Evolutionary conservation across 805 yeast species (phyloP).

Genomic region (Candida nanaspora): DNA sequence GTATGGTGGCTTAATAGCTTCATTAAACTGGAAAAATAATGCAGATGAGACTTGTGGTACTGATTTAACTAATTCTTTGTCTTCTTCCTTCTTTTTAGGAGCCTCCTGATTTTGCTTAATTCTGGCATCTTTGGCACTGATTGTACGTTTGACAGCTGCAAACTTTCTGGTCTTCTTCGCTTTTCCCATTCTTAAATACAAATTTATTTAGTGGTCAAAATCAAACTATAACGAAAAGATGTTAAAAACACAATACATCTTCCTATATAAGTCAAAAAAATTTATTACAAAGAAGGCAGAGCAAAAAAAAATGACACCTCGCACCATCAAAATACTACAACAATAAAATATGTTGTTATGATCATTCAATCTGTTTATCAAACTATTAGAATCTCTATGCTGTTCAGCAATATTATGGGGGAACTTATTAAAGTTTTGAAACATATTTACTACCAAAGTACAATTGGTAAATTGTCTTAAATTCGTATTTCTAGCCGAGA

Average conservation of each 20-base stretch:
- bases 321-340: neutral
- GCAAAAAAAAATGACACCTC: neutral
- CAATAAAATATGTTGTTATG: neutral
- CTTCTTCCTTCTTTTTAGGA: conserved; percentile 39
- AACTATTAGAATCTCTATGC: no score
- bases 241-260: no score
- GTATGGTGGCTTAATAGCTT: conserved; percentile 95
- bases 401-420: no score
- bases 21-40: conserved; percentile 87
- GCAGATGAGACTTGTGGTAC: conserved; percentile 96
- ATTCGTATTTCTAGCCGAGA: no score
- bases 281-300: no score
- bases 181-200: conserved; percentile 64
- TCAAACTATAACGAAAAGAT: no score
- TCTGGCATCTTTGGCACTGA: conserved; percentile 67
- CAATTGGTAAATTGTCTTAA: no score
- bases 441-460: no score
- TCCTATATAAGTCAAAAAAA: no score
- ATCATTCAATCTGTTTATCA: no score
- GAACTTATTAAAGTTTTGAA: no score
- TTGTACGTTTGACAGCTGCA: conserved; percentile 81
- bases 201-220: no score
- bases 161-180: conserved; percentile 96
- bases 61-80: conserved; percentile 67
- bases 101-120: conserved; percentile 38